A percentile compares a stretch with the other conserved stretches of the same genome.
phyloP scores from a whole-genome alignment of 164 flowering plant species.

The Piper longum region DNA sequence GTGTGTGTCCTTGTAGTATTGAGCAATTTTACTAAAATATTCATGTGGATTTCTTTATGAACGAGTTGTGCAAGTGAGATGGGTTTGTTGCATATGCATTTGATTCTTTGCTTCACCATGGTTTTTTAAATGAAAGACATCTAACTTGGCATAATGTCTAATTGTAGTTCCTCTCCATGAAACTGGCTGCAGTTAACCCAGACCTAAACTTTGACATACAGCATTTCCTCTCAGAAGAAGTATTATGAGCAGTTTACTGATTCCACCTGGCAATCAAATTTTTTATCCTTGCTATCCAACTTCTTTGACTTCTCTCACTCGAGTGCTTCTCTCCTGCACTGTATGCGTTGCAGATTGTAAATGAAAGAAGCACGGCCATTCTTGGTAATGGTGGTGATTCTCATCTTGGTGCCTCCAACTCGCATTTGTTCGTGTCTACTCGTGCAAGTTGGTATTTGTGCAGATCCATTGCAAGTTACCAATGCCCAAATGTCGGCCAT shows the following conservation, averaged over 20 bases:
- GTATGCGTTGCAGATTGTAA: slow-evolving; percentile 32
- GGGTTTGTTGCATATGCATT: no score
- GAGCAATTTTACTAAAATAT: no score
- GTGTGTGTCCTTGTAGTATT: no score
- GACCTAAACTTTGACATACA: slow-evolving; percentile 63
- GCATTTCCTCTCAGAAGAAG: slow-evolving; percentile 63
- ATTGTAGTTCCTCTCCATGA: slow-evolving; percentile 83
- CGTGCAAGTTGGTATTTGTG: slow-evolving; percentile 21
- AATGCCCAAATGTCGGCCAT: slow-evolving; percentile 30
- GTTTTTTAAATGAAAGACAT: no score
- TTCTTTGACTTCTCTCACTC: not conserved
- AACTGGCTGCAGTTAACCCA: slow-evolving; percentile 87
- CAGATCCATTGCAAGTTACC: slow-evolving; percentile 8
- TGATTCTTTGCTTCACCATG: no score
- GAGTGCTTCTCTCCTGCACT: no score
- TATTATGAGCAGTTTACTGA: slow-evolving; percentile 14
- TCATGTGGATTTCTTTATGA: no score
- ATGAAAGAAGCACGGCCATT: slow-evolving; percentile 27
- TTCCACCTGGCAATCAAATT: not conserved
- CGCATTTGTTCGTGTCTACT: slow-evolving; percentile 22
- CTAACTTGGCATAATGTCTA: not conserved
- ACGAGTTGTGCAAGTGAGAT: no score
- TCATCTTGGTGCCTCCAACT: slow-evolving; percentile 29
- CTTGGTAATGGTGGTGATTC: slow-evolving; percentile 26
- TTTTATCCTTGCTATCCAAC: not conserved